These are phyloP conservation scores for Tetracentron sinense DNA, from an alignment of 164 flowering plant species.

Conservation along the genomic window DNA sequence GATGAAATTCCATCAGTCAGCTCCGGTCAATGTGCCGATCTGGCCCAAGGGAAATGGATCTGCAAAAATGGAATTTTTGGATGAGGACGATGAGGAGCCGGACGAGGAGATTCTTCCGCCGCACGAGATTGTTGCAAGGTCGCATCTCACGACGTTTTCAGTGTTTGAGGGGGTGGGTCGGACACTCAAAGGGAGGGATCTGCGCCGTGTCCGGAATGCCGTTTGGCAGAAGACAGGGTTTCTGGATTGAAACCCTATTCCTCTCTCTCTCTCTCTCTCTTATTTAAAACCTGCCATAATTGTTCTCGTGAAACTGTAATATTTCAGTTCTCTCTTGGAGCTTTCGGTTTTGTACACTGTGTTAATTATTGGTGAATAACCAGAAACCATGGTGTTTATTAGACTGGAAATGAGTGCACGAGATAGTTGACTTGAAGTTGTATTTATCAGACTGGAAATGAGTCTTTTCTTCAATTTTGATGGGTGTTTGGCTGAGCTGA, in stretches of 20 bases:
- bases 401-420: no score
- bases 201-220: slow-evolving; percentile 48
- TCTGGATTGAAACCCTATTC: slow-evolving; percentile 30
- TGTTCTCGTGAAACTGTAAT: slow-evolving; percentile 1
- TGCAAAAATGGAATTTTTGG: slow-evolving; percentile 4
- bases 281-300: background rate
- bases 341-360: background rate
- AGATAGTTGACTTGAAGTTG: background rate
- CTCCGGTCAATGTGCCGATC: slow-evolving; percentile 52
- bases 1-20: slow-evolving; percentile 32
- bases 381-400: background rate
- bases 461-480: no score
- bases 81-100: slow-evolving; percentile 26
- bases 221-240: slow-evolving; percentile 61
- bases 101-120: slow-evolving; percentile 54
- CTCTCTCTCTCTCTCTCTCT: background rate
- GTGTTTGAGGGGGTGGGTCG: slow-evolving; percentile 63
- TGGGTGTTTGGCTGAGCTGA: no score
- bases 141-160: slow-evolving; percentile 42
- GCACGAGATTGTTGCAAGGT: slow-evolving; percentile 55
- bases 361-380: background rate
- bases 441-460: no score
- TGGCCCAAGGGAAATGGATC: slow-evolving; percentile 30
- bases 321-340: background rate
- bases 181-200: slow-evolving; percentile 64